A percentile compares a stretch with the other conserved stretches of the same genome.
These are phyloP conservation scores for Liquidambar formosana DNA, from an alignment of 164 flowering plant genomes.

Conservation along the genomic window DNA sequence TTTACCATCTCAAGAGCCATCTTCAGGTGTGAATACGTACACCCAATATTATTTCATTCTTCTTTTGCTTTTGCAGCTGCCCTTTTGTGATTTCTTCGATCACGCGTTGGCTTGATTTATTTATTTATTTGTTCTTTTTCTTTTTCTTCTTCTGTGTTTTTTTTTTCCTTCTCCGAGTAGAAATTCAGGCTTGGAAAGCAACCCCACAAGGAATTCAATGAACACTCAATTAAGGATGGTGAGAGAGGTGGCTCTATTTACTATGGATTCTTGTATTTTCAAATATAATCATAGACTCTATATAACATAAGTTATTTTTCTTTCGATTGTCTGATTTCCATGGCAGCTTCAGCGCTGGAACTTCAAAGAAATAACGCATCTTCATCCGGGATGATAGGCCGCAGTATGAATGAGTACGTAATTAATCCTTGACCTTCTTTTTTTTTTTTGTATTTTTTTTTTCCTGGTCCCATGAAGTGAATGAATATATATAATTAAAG, in stretches of 20 bases:
- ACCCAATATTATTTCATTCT: not conserved
- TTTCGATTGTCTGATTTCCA: not conserved
- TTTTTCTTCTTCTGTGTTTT: not conserved
- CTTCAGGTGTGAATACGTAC: constrained; percentile 65
- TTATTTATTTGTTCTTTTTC: not conserved
- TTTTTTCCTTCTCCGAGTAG: constrained; percentile 32
- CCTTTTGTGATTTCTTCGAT: not conserved
- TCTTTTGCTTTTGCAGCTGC: constrained; percentile 8
- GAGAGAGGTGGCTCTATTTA: constrained; percentile 27
- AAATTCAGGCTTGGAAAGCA: constrained; percentile 99
- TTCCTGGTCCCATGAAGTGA: too few relatives aligned
- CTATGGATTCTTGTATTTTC: not conserved
- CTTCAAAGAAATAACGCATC: constrained; percentile 76
- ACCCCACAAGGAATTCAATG: constrained; percentile 97
- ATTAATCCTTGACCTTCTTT: not conserved
- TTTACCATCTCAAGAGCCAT: constrained; percentile 99
- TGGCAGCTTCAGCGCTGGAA: constrained; percentile 66
- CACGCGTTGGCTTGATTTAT: not conserved
- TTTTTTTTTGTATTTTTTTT: not conserved
- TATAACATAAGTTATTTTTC: not conserved
- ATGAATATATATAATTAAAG: not conserved
- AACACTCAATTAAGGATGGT: constrained; percentile 88
- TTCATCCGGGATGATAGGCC: constrained; percentile 71
- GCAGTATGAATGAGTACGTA: constrained; percentile 81
- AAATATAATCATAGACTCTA: not conserved